Base-by-base conservation (phyloP, 2,329 filamentous ascomycete species). In the Fusarium nisikadoi region DNA sequence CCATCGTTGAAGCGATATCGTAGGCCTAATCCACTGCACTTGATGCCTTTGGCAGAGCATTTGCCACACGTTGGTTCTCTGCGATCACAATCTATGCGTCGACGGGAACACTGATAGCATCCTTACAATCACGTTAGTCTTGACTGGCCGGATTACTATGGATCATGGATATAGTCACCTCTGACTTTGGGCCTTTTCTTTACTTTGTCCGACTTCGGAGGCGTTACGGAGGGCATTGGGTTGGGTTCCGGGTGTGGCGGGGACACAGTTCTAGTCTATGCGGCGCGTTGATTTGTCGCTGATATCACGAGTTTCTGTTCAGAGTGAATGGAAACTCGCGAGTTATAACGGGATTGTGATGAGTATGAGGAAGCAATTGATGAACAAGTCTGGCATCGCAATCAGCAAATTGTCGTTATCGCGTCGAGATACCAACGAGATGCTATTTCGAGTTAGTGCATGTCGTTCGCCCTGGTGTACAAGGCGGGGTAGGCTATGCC, bases 21-120 rank as follows among this genome's bases (percentile, higher is more conserved):
- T 17, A 75, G 27, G 2, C 74, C 74, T 2, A 75, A 4, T 13
- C 74, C 74, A 16, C 71, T 75, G 17, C 74, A 75, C 6, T 62
- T 64, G 38, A 76, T 49, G 2, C 74, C 74, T 41, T 75, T 75
- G n/a, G 62, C 33, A 1, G 56, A 41, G 3, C 74, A 75, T 47
- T 75, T 75, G n/a, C 56, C 69, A n/a, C 74, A 75, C 9, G 53
- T 61, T 10, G 74, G 74, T 17, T 73, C 64, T 52, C 59, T 54
- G n/a, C 74, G 66, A 13, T 75, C 74, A 20, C 74, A 75, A n/a
- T 75, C 73, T 63, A 75, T 76, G 35, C 74, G 74, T 7, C 74
- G 66, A 11, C 71, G 73, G 8, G 74, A 75, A 19, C 74, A 75
- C 49, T 75, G 71, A 17, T 75, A 75, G 9, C 74, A 75, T 8